A percentile compares a stretch with the other conserved stretches of the same genome.
Evolutionary conservation across 2,329 filamentous ascomycete genomes (phyloP).

Genomic region (Cladosporium sp.): DNA sequence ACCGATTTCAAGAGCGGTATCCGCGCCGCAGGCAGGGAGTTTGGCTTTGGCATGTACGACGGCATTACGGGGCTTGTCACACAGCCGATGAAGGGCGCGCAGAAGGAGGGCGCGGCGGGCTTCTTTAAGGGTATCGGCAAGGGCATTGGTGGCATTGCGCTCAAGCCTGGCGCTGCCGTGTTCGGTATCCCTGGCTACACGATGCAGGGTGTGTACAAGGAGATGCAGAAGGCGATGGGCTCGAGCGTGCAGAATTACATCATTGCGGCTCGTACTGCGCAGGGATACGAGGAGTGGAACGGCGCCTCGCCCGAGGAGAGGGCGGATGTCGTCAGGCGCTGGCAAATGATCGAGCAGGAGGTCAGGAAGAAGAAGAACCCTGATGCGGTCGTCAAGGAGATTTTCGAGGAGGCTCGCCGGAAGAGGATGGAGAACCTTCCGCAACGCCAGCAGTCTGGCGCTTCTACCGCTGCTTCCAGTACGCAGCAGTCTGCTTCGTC

Average conservation of each 20-base stretch:
- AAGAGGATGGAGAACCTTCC: constrained; percentile 18
- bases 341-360: constrained; percentile 56
- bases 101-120: constrained; percentile 56
- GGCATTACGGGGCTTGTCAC: constrained; percentile 70
- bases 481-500: background rate
- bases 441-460: background rate
- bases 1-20: constrained; percentile 71
- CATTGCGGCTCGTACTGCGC: constrained; percentile 65
- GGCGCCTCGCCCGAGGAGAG: constrained; percentile 53
- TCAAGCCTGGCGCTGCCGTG: constrained; percentile 67
- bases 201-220: constrained; percentile 70
- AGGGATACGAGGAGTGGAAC: constrained; percentile 63
- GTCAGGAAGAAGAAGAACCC: constrained; percentile 52
- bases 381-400: constrained; percentile 46
- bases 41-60: constrained; percentile 67
- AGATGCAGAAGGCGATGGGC: constrained; percentile 62
- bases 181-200: constrained; percentile 58
- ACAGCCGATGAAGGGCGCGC: constrained; percentile 62
- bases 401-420: constrained; percentile 33
- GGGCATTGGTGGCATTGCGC: constrained; percentile 65
- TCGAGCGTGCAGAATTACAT: constrained; percentile 73
- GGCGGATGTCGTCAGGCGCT: constrained; percentile 57
- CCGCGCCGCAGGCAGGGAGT: constrained; percentile 61
- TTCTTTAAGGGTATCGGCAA: constrained; percentile 73
- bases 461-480: background rate